phyloP scores from a whole-genome alignment of 805 yeast species.

The Wickerhamiella occidentalis region DNA sequence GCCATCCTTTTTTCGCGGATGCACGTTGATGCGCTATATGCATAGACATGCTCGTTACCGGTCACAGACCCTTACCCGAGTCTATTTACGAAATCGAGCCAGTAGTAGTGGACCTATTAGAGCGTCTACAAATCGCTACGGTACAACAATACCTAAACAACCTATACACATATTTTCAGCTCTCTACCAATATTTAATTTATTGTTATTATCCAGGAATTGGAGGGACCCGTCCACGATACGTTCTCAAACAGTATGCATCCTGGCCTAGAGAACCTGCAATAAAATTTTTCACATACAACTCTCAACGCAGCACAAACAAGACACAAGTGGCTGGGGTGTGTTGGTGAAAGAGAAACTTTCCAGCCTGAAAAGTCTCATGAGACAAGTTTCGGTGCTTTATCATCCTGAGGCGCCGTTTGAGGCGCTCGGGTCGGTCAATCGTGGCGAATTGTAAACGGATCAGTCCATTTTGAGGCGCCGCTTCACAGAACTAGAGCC shows the following conservation, averaged over 20 bases:
- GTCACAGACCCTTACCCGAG: not conserved
- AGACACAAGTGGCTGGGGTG: not conserved
- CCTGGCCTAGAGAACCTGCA: not conserved
- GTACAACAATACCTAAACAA: not conserved
- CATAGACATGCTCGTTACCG: not conserved
- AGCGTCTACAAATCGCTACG: not conserved
- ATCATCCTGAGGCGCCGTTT: no score
- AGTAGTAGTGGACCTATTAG: not conserved
- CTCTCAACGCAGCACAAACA: not conserved
- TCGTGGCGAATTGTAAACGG: no score
- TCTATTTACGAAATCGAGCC: not conserved
- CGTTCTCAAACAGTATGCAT: not conserved
- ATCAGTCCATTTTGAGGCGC: no score
- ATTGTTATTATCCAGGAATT: no score
- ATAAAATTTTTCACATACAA: not conserved
- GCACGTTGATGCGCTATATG: not conserved
- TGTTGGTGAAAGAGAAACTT: not conserved
- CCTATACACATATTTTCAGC: not conserved
- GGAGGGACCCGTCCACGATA: not conserved
- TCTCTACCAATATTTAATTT: no score
- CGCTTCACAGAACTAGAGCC: no score
- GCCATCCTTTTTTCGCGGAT: not conserved
- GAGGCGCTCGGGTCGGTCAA: no score
- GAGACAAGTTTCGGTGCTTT: no score
- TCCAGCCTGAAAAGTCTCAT: not conserved